Base-by-base conservation (phyloP, 2,329 filamentous ascomycete species). In the Trichoderma sp. region DNA sequence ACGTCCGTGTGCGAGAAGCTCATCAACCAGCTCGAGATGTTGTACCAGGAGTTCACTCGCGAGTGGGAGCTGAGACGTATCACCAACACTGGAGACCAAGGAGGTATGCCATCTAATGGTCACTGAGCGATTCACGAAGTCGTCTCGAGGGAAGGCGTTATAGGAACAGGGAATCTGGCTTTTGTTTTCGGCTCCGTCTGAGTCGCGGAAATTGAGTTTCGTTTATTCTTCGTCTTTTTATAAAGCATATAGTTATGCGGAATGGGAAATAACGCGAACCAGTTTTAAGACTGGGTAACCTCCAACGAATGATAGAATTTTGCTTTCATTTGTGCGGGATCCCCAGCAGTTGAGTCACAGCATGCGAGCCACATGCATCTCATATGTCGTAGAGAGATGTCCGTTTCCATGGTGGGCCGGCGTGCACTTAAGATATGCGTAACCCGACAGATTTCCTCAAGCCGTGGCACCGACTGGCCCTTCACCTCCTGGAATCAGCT, bases 61-160 rank as follows among this genome's bases (percentile, higher is more conserved):
- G 94, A 98, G 78, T 95, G 88, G 79, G 92, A 96, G 78, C 80
- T 96, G 71, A 88, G 92, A 72, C 93, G 93, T 79, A 94, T 96
- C 84, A 91, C 89, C 66, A 86, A 86, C 51, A 87, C 85, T 24
- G 85, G 85, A 59, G 85, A 88, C 68, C 81, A 85, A 72, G 82
- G 79, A 64, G 80, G 78, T 60, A 74, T 79, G 76, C 76, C 78
- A 66, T 48, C 69, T 28, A 76, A 77, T 64, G 77, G 75, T 24
- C 72, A 76, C 54, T 77, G 68, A 47, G 57, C 17, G 24, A 28
- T 21, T 48, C 24, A 58, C 34, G 19, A 30, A 48, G 17, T 44
- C 57, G 51, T 66, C 45, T 61, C 56, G 17, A 48, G 68, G 68
- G 55, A 66, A 59, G 73, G 73, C 71, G 69, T 73, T 72, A 60